Base-by-base conservation (phyloP, 2,329 filamentous ascomycete species). In the Sordariomycetes sp. region DNA sequence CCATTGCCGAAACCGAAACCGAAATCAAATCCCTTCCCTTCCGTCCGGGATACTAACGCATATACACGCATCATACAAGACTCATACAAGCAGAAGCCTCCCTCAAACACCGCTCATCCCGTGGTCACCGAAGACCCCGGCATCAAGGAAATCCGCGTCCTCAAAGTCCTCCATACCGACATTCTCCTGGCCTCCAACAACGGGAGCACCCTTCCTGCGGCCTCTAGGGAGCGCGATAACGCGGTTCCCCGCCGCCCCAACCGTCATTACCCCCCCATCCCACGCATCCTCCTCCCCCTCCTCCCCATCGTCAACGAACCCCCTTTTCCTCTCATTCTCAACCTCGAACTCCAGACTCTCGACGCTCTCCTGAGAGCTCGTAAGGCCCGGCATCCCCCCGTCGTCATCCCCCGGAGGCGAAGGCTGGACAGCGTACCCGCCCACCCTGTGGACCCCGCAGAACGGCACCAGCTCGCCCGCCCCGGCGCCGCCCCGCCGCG, bases 391-490 rank as follows among this genome's bases (percentile, higher is more conserved):
- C 54, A 76, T 72, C 17, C 70, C 59, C 17, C 63, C 63, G 51
- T 69, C 65, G 20, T 64, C 59, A 5, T 62, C 61, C 45, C 60
- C 57, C 36, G 59, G 58, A 20, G 65, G 25, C 24, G 73, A 68
- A 15, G 80, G 75, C 66, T 90, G 86, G 32, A 78, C 73, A 34
- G 78, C 79, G 50, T 85, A 71, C 0, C 87, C 87, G 45, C 87
- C 88, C 58, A 88, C 76, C 65, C 85, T 90, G 72, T 89, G 79
- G 62, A 94, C 77, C 28, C 89, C 90, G 67, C 89, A 92, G 67
- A 90, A 95, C 0, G 90, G 89, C 8, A 85, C 73, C 4, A 95
- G 75, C 66, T 94, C 90, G 35, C 79, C 74, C 39, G 72, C 69
- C 7, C 45, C 45, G 20, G 65, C 61, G 5, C 65, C 64, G 57